Conservation (phyloP, 768 basidiomycete species). For the Psilocybe subaeruginosa region DNA sequence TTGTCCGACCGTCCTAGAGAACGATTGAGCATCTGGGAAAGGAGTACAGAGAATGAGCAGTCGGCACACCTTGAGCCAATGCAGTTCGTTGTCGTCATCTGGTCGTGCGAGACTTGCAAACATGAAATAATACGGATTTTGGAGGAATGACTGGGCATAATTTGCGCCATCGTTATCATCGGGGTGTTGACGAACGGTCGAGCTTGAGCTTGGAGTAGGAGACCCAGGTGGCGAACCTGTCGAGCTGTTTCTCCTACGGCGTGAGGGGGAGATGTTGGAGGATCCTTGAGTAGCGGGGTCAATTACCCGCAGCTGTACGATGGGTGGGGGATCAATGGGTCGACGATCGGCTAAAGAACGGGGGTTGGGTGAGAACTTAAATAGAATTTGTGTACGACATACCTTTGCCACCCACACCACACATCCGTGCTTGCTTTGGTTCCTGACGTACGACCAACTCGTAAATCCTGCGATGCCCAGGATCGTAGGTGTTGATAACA, state of each 20-base stretch:
- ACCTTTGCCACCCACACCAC: constrained; percentile 85
- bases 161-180: constrained; percentile 34
- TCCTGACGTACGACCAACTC: constrained; percentile 87
- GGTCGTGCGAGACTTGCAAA: constrained; percentile 89
- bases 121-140: constrained; percentile 97
- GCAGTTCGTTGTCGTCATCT: constrained; percentile 86
- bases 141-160: constrained; percentile 68
- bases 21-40: constrained; percentile 6
- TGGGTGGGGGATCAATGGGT: constrained; percentile 95
- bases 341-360: constrained; percentile 77
- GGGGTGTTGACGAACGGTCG: constrained; percentile 21
- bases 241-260: constrained; percentile 23
- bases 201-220: constrained; percentile 23
- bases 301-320: constrained; percentile 91
- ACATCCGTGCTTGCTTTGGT: constrained; percentile 91
- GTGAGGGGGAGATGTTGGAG: constrained; percentile 10
- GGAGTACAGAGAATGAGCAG: background rate
- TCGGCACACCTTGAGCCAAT: constrained; percentile 67
- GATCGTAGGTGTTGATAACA: constrained; percentile 20
- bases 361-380: background rate
- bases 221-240: constrained; percentile 21
- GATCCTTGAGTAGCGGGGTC: constrained; percentile 48
- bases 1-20: constrained; percentile 80
- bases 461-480: constrained; percentile 63
- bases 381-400: constrained; percentile 15